Percentiles rank a stretch among this genome's conserved stretches.
Evolutionary conservation across 1,284 basidiomycete genomes (phyloP).

Genomic region (Tilletiopsis washingtonensis): DNA sequence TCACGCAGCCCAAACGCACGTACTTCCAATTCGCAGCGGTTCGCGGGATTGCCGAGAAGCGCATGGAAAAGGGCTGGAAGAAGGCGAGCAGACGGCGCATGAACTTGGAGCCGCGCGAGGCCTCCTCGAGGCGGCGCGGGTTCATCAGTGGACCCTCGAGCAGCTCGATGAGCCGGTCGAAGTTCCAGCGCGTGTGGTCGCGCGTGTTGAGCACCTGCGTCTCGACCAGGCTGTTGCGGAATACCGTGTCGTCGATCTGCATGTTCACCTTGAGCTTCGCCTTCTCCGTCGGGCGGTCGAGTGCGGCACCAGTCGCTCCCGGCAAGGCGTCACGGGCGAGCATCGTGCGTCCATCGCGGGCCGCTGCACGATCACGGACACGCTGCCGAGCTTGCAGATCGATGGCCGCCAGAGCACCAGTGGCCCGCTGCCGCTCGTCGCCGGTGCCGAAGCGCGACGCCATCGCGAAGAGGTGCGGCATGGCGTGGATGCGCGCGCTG

Average conservation of each 20-base stretch:
- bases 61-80: conserved; percentile 78
- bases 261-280: conserved; percentile 79
- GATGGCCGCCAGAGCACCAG: conserved; percentile 75
- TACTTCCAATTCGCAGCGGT: conserved; percentile 52
- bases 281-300: conserved; percentile 49
- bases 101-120: conserved; percentile 80
- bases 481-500: conserved; percentile 73
- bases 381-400: conserved; percentile 64
- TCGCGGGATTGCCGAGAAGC: conserved; percentile 70
- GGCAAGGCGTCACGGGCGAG: not conserved
- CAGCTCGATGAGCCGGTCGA: conserved; percentile 76
- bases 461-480: conserved; percentile 76
- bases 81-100: conserved; percentile 80
- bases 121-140: conserved; percentile 89
- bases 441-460: conserved; percentile 59
- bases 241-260: conserved; percentile 52
- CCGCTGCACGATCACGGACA: too few species aligned
- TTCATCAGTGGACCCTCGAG: conserved; percentile 87
- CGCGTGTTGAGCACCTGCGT: conserved; percentile 72
- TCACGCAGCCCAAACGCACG: conserved; percentile 53
- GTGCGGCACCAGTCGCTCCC: conserved; percentile 8
- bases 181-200: conserved; percentile 88
- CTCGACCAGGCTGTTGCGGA: conserved; percentile 40
- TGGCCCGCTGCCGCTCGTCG: conserved; percentile 65
- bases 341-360: too few species aligned